Evolutionary conservation across 2,329 filamentous ascomycete genomes (phyloP), one percentile per base, ranked within the genome.

Genomic region (Trichoderma polysporum): DNA sequence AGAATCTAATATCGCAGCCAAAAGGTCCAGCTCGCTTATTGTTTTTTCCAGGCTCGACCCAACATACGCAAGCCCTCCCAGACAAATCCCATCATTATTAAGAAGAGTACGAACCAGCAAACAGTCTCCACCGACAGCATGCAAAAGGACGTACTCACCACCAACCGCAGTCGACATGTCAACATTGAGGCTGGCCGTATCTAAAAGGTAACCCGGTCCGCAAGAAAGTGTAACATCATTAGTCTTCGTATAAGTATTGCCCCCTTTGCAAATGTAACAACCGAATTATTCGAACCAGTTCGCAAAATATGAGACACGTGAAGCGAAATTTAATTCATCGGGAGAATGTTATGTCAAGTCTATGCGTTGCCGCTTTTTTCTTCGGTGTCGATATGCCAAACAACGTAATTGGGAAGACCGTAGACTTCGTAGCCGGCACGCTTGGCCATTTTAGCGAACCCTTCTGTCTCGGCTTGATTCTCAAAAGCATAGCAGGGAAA

Each of bases 361-460:
- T 80, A 86, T 72, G 80, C 76, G 77, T 98, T 98, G 37, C 93
- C 93, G 37, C 88, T 87, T 84, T 97, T 97, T 83, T 99, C 95
- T 66, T 94, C 88, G 2, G 95, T 99, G 78, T 99, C 95, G 74
- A 97, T 92, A 77, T 99, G 95, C 95, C 95, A 99, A 68, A 99
- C 94, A 59, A 99, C 90, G 77, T 99, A 99, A 79, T 99, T 99
- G 49, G 94, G 95, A 66, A 99, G 83, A 53, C 95, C 95, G 72
- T 93, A 87, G 29, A 99, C 95, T 75, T 92, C 86, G 77, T 97
- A 98, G 52, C 95, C 95, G 19, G 95, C 95, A 70, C 93, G 86
- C 82, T 96, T 97, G 68, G 95, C 95, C 95, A 99, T 99, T 79
- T 96, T 97, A 41, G 95, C 95, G 76, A 99, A 99, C 7, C 95